These are phyloP conservation scores for Tetragonia tetragonoides DNA, from an alignment of 148 eudicot genomes.

Conservation along the genomic window DNA sequence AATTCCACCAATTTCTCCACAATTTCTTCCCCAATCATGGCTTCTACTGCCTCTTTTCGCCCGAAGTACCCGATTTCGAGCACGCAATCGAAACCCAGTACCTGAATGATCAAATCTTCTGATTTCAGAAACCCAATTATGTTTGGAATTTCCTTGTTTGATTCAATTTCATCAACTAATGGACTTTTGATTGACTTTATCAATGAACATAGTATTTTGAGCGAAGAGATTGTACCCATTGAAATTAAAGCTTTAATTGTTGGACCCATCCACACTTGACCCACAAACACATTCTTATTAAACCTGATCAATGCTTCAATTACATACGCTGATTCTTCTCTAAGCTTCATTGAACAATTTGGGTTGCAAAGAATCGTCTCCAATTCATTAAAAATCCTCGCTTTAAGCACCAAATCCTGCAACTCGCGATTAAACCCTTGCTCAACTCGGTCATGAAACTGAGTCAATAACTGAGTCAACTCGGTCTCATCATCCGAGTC, in stretches of 20 bases:
- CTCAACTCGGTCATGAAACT: constrained; percentile 38
- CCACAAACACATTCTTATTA: constrained; percentile 88
- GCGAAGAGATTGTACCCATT: constrained; percentile 37
- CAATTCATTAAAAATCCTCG: constrained; percentile 39
- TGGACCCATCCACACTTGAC: constrained; percentile 59
- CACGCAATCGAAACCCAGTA: constrained; percentile 52
- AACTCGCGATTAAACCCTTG: constrained; percentile 64
- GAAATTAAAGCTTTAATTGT: constrained; percentile 45
- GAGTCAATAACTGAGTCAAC: constrained; percentile 28
- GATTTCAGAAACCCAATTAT: constrained; percentile 40
- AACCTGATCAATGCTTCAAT: constrained; percentile 58
- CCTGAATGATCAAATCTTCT: constrained; percentile 22
- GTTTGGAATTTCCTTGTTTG: constrained; percentile 43
- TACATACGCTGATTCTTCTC: constrained; percentile 47
- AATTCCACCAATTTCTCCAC: constrained; percentile 56
- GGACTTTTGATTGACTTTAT: constrained; percentile 77
- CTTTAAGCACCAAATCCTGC: constrained; percentile 61
- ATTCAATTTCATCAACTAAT: constrained; percentile 62
- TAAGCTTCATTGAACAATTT: constrained; percentile 24
- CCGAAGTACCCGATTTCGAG: constrained; percentile 84
- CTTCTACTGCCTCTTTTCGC: constrained; percentile 81
- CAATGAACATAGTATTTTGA: constrained; percentile 46
- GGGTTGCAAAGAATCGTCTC: constrained; percentile 44
- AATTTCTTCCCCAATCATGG: constrained; percentile 56
- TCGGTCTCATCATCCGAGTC: constrained; percentile 25